Percentiles rank a stretch among this genome's conserved stretches.
phyloP scores from a whole-genome alignment of 371 early-diverging fungal genomes.

The Gilbertella persicaria region DNA sequence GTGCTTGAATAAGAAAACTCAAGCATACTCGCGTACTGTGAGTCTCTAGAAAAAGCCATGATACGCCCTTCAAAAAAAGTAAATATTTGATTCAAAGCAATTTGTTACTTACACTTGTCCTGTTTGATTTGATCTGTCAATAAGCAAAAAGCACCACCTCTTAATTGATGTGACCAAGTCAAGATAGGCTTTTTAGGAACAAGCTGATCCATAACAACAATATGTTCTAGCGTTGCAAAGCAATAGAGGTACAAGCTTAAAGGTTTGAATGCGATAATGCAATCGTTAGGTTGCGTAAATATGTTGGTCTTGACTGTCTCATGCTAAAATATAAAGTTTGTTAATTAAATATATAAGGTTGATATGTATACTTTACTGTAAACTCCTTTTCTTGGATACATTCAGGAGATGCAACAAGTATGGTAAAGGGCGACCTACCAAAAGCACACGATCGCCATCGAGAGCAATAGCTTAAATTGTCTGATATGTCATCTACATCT shows the following conservation, averaged over 20 bases:
- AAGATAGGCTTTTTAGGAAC: constrained; percentile 5
- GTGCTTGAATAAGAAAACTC: constrained; percentile 1
- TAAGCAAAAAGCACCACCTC: background rate
- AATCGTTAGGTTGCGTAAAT: constrained; percentile 7
- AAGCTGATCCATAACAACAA: constrained; percentile 6
- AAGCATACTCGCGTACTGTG: constrained; percentile 4
- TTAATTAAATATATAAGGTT: background rate
- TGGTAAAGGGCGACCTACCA: background rate
- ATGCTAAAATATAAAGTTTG: background rate
- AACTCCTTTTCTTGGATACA: constrained; percentile 10
- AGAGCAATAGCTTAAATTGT: constrained; percentile 4
- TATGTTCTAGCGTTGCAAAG: constrained; percentile 7
- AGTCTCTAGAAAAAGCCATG: constrained; percentile 5
- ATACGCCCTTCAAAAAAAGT: constrained; percentile 10
- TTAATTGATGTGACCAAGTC: constrained; percentile 10
- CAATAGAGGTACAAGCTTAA: constrained; percentile 1
- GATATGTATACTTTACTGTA: constrained; percentile 2
- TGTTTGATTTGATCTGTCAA: background rate
- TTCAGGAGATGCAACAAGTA: constrained; percentile 14
- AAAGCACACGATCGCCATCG: constrained; percentile 19
- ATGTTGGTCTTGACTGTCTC: constrained; percentile 2
- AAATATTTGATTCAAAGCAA: background rate
- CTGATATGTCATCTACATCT: background rate
- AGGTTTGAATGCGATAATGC: constrained; percentile 16
- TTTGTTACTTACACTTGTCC: background rate